phyloP scores from a whole-genome alignment of 2,329 filamentous ascomycete genomes.

The Colletotrichum sp. region DNA sequence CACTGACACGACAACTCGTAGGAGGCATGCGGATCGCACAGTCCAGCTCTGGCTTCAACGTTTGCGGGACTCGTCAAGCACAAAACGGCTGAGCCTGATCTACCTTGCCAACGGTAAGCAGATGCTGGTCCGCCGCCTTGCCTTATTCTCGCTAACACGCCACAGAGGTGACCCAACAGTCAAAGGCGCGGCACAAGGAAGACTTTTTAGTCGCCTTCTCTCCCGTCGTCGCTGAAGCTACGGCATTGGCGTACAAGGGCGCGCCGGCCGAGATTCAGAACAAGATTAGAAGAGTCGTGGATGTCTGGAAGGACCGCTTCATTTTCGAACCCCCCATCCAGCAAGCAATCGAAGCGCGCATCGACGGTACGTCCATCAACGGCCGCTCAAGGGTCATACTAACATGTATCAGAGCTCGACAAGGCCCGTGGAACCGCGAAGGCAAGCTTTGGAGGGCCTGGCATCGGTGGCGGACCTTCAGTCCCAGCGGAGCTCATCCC shows the following conservation, averaged over 20 bases:
- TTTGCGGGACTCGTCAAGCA: conserved; percentile 83
- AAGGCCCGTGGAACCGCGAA: conserved; percentile 61
- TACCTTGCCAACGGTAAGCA: conserved; percentile 90
- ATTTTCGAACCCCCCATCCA: conserved; percentile 87
- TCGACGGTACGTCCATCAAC: conserved; percentile 68
- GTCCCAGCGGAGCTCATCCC: conserved; percentile 79
- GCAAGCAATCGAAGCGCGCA: conserved; percentile 76
- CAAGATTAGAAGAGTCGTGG: conserved; percentile 87
- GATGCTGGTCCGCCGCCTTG: neutral
- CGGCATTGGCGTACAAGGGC: conserved; percentile 87
- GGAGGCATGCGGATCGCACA: conserved; percentile 90
- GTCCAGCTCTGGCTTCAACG: conserved; percentile 91
- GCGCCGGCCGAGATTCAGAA: conserved; percentile 84
- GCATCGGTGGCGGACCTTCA: conserved; percentile 62
- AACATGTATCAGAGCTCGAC: conserved; percentile 59
- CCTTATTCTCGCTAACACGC: neutral
- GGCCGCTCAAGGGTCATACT: conserved; percentile 4
- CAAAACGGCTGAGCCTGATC: conserved; percentile 87
- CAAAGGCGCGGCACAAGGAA: conserved; percentile 88
- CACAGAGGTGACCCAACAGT: conserved; percentile 95
- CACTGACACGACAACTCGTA: conserved; percentile 39
- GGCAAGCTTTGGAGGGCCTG: conserved; percentile 62
- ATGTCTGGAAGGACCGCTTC: conserved; percentile 87
- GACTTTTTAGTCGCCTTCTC: conserved; percentile 94
- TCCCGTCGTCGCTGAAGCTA: conserved; percentile 91